These are phyloP conservation scores for Amoebophrya sp. DNA, from an alignment of 169 alveolate species.

Conservation along the genomic window DNA sequence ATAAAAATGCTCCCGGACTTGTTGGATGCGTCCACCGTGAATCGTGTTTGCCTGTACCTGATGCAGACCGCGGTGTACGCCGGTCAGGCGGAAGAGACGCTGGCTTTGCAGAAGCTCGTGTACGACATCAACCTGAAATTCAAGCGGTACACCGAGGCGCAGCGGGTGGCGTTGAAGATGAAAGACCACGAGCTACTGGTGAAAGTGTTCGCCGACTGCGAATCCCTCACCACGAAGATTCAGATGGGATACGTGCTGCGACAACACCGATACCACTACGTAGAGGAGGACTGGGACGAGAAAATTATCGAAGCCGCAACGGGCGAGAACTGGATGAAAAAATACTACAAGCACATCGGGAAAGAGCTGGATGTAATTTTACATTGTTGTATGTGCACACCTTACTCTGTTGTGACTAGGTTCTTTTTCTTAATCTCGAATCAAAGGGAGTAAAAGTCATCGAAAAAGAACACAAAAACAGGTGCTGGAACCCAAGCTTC, in stretches of 20 bases:
- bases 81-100: conserved; percentile 56
- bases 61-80: conserved; percentile 58
- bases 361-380: background rate
- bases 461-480: background rate
- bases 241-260: conserved; percentile 18
- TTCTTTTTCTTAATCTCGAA: too few species aligned
- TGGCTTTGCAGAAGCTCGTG: conserved; percentile 50
- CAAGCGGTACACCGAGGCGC: conserved; percentile 44
- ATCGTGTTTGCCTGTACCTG: conserved; percentile 59
- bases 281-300: background rate
- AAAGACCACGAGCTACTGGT: conserved; percentile 35
- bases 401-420: background rate
- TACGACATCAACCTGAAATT: conserved; percentile 50
- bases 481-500: conserved; percentile 52
- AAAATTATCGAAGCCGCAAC: background rate
- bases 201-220: conserved; percentile 37
- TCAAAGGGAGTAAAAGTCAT: too few species aligned
- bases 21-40: conserved; percentile 60
- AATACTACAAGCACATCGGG: background rate
- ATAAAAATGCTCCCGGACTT: conserved; percentile 56
- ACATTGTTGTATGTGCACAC: background rate
- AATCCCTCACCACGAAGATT: conserved; percentile 19
- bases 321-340: conserved; percentile 15
- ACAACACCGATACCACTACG: background rate
- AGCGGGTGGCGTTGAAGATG: conserved; percentile 48